Percentiles rank a stretch among this genome's conserved stretches.
Conservation (phyloP, 306 rosid species). For the Cucumis cinereus region DNA sequence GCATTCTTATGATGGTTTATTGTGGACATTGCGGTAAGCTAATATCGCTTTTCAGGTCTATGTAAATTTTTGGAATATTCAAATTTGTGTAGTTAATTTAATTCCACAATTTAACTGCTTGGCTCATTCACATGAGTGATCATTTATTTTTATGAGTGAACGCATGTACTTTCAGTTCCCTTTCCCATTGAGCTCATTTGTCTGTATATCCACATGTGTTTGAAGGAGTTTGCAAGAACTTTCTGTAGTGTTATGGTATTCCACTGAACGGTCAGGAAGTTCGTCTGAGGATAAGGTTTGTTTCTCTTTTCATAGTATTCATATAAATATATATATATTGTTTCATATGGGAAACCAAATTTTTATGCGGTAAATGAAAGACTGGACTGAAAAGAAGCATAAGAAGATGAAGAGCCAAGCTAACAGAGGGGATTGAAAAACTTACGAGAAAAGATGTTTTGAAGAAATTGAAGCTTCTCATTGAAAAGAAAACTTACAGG, state of each 20-base stretch:
- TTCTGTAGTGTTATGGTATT: conserved; percentile 46
- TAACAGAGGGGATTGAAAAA: background rate
- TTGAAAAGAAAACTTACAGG: no score
- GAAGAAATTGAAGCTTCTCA: no score
- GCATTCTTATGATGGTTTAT: conserved; percentile 65
- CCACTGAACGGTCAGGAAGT: conserved; percentile 26
- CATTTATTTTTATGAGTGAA: conserved; percentile 9
- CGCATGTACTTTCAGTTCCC: background rate
- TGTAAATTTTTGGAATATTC: background rate
- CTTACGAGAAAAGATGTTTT: background rate
- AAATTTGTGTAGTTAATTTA: background rate
- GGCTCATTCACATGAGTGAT: background rate
- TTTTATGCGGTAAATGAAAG: no score
- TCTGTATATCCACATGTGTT: conserved; percentile 19
- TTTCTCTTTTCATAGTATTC: conserved; percentile 2
- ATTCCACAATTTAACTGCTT: background rate
- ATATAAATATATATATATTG: background rate
- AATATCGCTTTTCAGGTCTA: background rate
- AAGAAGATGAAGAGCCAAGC: background rate
- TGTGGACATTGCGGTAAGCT: conserved; percentile 84
- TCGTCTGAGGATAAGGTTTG: conserved; percentile 44
- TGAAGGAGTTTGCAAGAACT: conserved; percentile 89
- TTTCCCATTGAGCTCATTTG: conserved; percentile 18
- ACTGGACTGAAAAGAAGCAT: background rate
- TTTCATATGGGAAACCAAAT: background rate